phyloP scores from a whole-genome alignment of 2,329 filamentous ascomycete genomes.

The Aspergillus proliferans region DNA sequence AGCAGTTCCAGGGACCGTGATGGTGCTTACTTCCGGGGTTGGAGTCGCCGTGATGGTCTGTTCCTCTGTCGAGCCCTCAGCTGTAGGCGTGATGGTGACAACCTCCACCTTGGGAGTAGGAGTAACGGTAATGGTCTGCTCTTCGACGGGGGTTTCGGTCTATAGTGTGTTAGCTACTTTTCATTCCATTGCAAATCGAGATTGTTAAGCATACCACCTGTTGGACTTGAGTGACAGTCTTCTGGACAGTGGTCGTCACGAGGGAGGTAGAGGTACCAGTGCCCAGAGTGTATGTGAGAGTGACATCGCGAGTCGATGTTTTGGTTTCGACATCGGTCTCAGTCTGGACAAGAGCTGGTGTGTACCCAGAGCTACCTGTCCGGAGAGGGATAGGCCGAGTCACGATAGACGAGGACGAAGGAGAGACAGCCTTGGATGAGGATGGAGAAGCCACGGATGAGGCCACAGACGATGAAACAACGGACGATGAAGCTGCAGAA shows the following conservation, averaged over 20 bases:
- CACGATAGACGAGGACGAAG: conserved; percentile 7
- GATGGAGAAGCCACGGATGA: conserved; percentile 2
- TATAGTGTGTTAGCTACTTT: conserved; percentile 2
- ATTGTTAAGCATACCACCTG: background rate
- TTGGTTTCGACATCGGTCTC: conserved; percentile 4
- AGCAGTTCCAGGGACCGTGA: background rate
- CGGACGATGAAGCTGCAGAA: background rate
- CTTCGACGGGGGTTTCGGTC: background rate
- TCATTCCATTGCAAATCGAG: conserved; percentile 22
- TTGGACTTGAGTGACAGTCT: conserved; percentile 22
- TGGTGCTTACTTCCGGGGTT: background rate
- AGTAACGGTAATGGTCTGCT: background rate
- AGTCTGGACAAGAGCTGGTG: background rate
- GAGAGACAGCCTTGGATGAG: conserved; percentile 1
- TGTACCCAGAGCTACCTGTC: conserved; percentile 12
- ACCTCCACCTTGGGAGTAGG: background rate
- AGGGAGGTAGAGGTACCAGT: conserved; percentile 29
- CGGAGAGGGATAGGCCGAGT: conserved; percentile 13
- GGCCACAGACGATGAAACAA: conserved; percentile 1
- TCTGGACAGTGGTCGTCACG: conserved; percentile 34
- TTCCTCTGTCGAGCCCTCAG: background rate
- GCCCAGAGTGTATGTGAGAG: conserved; percentile 36
- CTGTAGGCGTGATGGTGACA: background rate
- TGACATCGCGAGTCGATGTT: conserved; percentile 20
- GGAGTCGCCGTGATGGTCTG: background rate